Evolutionary conservation across 805 yeast genomes (phyloP), one percentile per base, ranked within the genome.

Genomic region (Monosporozyma servazzii): DNA sequence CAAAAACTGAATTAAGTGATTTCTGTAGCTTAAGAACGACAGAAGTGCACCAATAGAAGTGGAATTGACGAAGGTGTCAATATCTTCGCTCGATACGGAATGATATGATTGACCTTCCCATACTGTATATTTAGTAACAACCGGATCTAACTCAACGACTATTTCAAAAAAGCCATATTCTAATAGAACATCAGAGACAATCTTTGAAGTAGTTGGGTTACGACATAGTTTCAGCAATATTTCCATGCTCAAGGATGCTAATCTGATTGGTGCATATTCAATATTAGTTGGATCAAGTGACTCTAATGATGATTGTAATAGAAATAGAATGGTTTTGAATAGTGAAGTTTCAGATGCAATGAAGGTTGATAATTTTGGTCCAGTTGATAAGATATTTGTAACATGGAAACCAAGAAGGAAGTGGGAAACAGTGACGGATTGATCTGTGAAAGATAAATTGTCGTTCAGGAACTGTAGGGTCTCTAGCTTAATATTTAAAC

Each of bases 391-490:
- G n/a, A 76, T 72, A 48, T 75, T 78, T 1, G 69, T 66, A 37
- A 76, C 68, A 42, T 79, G 81, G 65, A 82, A 88, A 0, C 98
- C 98, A 1, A 91, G 72, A 8, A 91, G 64, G 57, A 84, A 82
- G 62, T 89, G 97, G 0, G 91, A 71, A 1, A 85, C 75, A 0
- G 83, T 75, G 5, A 81, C 75, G 15, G 67, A 69, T 10, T 69
- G 69, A 0, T 73, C 68, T 7, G 71, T 68, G 1, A 70, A 54
- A 1, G 71, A 64, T 48, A 88, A 67, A 54, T 80, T 78, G 3
- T 65, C 63, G 45, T 72, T 68, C 48, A 90, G 60, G 58, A 84
- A 84, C 31, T 79, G 73, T 48, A 91, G 66, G 5, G 89, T 65
- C 15, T 76, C 74, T 30, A 80, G 62, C 60, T 88, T 88, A 13